Conservation (phyloP, 2,329 filamentous ascomycete genomes). For the Ustulina deusta region DNA sequence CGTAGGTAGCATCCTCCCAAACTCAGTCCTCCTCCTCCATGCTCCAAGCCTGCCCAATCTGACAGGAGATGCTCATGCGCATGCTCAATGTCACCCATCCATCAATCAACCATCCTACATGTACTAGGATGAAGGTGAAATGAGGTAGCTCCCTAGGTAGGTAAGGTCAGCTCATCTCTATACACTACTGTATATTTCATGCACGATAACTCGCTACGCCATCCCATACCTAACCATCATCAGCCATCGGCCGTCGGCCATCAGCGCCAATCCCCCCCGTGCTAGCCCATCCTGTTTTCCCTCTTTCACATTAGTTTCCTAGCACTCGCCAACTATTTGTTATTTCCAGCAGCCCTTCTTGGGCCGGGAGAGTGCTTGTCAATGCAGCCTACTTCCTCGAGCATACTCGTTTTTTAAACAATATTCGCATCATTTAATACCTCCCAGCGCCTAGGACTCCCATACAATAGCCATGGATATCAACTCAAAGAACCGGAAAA, state of each 20-base stretch:
- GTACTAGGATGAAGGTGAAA: constrained; percentile 13
- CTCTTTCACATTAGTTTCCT: not conserved
- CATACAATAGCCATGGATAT: constrained; percentile 4
- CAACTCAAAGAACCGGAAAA: not conserved
- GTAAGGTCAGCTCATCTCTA: constrained; percentile 23
- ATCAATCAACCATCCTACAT: constrained; percentile 20
- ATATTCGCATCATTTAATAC: constrained; percentile 4
- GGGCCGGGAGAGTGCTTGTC: not conserved
- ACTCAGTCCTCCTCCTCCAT: constrained; percentile 10
- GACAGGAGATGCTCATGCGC: constrained; percentile 20
- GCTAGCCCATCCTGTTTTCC: not conserved
- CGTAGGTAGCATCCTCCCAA: constrained; percentile 11
- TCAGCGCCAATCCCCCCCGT: not conserved
- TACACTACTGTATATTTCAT: constrained; percentile 14
- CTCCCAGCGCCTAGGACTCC: not conserved
- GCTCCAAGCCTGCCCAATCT: constrained; percentile 36
- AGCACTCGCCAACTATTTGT: not conserved
- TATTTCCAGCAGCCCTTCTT: not conserved
- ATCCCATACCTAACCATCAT: not conserved
- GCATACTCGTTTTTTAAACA: not conserved
- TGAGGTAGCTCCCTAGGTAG: not conserved
- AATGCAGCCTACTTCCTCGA: not conserved
- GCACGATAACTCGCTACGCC: constrained; percentile 18
- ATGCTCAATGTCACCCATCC: constrained; percentile 38
- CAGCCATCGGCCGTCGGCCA: not conserved